phyloP scores from a whole-genome alignment of 495 filamentous ascomycete species.

The Saxophila tyrrhenica region DNA sequence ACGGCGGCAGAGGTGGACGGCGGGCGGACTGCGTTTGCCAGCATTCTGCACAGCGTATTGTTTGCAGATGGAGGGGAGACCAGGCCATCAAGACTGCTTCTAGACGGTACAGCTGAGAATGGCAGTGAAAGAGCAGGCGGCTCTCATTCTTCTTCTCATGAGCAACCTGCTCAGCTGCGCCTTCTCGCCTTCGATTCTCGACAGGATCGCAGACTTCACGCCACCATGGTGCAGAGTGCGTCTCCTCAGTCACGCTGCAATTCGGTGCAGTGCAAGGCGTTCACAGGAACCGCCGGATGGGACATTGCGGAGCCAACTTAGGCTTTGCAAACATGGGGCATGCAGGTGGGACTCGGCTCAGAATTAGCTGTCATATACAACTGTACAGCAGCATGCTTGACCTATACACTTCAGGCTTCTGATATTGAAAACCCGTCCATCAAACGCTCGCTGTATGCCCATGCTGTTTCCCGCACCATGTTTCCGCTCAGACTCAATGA shows the following conservation, averaged over 20 bases:
- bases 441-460: not conserved
- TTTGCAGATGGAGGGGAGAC: not conserved
- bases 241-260: too few species aligned
- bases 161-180: not conserved
- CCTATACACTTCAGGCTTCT: not conserved
- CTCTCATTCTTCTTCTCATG: too few species aligned
- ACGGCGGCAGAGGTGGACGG: not conserved
- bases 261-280: too few species aligned
- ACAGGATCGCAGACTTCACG: not conserved
- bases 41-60: not conserved
- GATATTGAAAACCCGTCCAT: not conserved
- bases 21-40: not conserved
- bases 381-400: not conserved
- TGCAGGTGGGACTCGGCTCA: too few species aligned
- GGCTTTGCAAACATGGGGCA: too few species aligned
- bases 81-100: not conserved
- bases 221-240: too few species aligned
- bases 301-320: too few species aligned
- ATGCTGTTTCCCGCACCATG: too few species aligned
- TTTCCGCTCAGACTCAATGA: too few species aligned
- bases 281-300: too few species aligned
- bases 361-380: too few species aligned
- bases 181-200: not conserved
- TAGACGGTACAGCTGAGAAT: not conserved
- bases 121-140: not conserved